Evolutionary conservation across 805 yeast genomes (phyloP), one percentile per base, ranked within the genome.

Genomic region (Yamadazyma sp.): DNA sequence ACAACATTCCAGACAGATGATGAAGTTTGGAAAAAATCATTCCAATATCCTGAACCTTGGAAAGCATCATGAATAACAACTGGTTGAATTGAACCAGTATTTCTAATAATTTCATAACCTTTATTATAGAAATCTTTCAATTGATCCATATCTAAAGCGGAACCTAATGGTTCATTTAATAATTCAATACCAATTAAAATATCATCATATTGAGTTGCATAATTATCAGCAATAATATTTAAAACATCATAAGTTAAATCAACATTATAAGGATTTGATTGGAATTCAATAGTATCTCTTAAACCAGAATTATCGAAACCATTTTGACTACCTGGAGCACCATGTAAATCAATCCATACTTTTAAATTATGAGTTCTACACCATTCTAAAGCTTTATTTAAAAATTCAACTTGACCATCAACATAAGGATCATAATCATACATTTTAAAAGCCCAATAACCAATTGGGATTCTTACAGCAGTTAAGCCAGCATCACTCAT

Each of bases 241-340:
- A 89, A 59, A 2, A 80, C 86, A 5, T 67, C 55, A 32, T 75
- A 50, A 1, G 95, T 81, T 12, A 75, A 48, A 21, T 69, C 58
- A 29, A 73, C 62, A 52, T 82, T 80, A 38, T 71, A 67, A 22
- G 66, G 70, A 29, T 70, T 53, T 11, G 38, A 19, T 50, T 73
- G 82, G 77, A 84, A 87, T 3, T 58, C 58, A 31, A 69, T 53
- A 2, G 49, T 25, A 53, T 82, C 96, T 50, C 95, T 75, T 43
- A 76, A 64, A 18, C 98, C 98, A 7, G 95, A 86, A 67, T 89
- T 89, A 60, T 89, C 98, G 53, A 87, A 91, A 10, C 97, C 97
- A 56, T 89, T 89, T 60, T 89, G 98, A 15, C 95, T 84, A 15
- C 96, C 97, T 22, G 96, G 94, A n/a, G 84, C 95, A 43, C 97